Base-by-base conservation (phyloP, 2,329 filamentous ascomycete species). In the Fusarium graminum region DNA sequence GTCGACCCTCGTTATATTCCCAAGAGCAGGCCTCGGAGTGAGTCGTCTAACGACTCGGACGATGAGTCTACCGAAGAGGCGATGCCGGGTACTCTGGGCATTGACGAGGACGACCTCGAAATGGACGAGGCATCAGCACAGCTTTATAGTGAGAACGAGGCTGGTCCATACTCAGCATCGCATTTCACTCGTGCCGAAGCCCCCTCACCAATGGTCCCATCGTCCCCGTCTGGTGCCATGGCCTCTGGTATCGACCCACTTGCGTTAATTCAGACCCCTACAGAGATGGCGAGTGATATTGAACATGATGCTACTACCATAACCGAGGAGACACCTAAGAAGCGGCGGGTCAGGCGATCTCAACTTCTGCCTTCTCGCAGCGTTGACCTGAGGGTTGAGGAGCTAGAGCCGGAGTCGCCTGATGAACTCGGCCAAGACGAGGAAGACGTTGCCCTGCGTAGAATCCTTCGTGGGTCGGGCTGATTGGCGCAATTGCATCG, bases 1-100 rank as follows among this genome's bases (percentile, higher is more conserved):
- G 59, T 72, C 28, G 25, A 61, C 26, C 60, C 67, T 14, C 54
- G 59, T 4, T 7, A 62, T 25, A 56, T 73, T 12, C 69, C 65
- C 30, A 51, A 65, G 51, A 73, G 70, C 42, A 65, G 43, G 19
- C 52, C 60, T 14, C 46, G 36, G n/a, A 46, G 44, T 8, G 40
- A 52, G 13, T 34, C 17, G 22, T n/a, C 30, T 12, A 47, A 42
- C 6, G 28, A 34, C n/a, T 39, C 22, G 16, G 39, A n/a, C 9
- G 32, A 57, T 14, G 50, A 55, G n/a, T 11, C 7, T 46, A 4
- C 14, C 34, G 12, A 13, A 32, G 32, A 26, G 17, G 28, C 53
- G 4, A 41, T 42, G 11, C 25, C 29, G 29, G 39, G 13, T 17
- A 36, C 7, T n/a, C 19, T 26, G 36, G 55, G 34, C 2, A 26